These are phyloP conservation scores for Apophysomyces variabilis DNA, from an alignment of 371 early-diverging fungal species.

Conservation along the genomic window DNA sequence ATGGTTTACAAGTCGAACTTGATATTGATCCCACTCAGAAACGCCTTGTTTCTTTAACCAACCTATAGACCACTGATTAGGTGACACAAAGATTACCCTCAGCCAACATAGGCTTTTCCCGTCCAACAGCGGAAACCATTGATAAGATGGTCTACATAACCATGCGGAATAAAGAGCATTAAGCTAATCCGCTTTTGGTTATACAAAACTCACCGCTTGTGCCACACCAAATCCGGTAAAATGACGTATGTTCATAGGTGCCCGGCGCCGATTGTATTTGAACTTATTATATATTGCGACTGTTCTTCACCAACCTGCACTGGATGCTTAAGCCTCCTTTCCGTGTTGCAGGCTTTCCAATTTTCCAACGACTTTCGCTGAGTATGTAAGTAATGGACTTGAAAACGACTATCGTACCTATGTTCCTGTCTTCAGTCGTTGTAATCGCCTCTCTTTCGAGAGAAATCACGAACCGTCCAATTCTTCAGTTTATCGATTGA, in stretches of 20 bases:
- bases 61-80: too few relatives aligned
- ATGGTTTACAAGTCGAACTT: too few relatives aligned
- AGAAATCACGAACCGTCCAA: neutral
- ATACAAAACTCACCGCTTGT: too few relatives aligned
- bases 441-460: neutral
- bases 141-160: too few relatives aligned
- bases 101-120: too few relatives aligned
- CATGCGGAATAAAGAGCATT: too few relatives aligned
- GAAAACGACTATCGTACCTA: neutral
- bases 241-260: neutral
- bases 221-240: neutral
- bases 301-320: neutral
- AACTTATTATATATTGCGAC: neutral
- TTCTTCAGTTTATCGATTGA: slow-evolving; percentile 4
- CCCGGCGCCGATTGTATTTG: neutral
- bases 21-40: too few relatives aligned
- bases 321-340: slow-evolving; percentile 12
- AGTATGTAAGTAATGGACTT: neutral
- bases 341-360: slow-evolving; percentile 1
- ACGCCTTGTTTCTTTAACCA: too few relatives aligned
- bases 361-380: slow-evolving; percentile 4
- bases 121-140: too few relatives aligned
- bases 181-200: too few relatives aligned
- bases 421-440: slow-evolving; percentile 1
- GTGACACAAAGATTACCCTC: too few relatives aligned